These are phyloP conservation scores for Citrus mangshanensis DNA, from an alignment of 345 rosid species.

Conservation along the genomic window DNA sequence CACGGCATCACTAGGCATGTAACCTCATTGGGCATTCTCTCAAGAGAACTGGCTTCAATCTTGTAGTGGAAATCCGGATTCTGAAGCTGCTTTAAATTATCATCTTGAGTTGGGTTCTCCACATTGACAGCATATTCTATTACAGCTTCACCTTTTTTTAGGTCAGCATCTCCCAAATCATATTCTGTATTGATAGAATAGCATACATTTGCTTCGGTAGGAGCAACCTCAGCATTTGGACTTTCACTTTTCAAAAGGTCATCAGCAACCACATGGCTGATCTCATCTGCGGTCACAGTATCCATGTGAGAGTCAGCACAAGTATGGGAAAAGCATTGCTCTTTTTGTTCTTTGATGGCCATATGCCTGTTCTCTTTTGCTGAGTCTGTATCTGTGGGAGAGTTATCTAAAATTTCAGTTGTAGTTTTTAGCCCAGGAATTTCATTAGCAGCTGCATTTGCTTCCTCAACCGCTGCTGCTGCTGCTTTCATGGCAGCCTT, in stretches of 20 bases:
- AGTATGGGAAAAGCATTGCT: neutral
- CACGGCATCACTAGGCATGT: slow-evolving; percentile 1
- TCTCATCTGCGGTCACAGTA: slow-evolving; percentile 3
- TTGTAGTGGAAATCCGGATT: slow-evolving; percentile 12
- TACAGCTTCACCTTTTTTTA: slow-evolving; percentile 18
- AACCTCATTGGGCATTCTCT: slow-evolving; percentile 37
- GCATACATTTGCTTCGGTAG: slow-evolving; percentile 10
- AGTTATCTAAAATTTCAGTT: neutral
- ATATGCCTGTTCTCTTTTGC: slow-evolving; percentile 4
- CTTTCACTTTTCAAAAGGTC: slow-evolving; percentile 15
- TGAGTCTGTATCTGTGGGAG: slow-evolving; percentile 16
- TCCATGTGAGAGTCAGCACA: slow-evolving; percentile 10
- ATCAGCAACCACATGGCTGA: neutral
- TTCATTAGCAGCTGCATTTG: slow-evolving; percentile 10
- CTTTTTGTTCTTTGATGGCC: slow-evolving; percentile 19
- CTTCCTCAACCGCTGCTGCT: slow-evolving; percentile 36
- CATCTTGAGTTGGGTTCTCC: slow-evolving; percentile 21
- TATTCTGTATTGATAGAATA: slow-evolving; percentile 10
- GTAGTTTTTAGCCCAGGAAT: slow-evolving; percentile 15
- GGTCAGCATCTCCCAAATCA: slow-evolving; percentile 16
- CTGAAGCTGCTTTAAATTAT: slow-evolving; percentile 24
- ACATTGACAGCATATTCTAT: slow-evolving; percentile 10
- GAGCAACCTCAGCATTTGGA: slow-evolving; percentile 16
- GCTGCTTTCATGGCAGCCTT: slow-evolving; percentile 59
- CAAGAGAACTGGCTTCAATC: slow-evolving; percentile 22